Evolutionary conservation across 1,139 yeast genomes (phyloP), one percentile per base, ranked within the genome.

Genomic region (Blastobotrys elegans): DNA sequence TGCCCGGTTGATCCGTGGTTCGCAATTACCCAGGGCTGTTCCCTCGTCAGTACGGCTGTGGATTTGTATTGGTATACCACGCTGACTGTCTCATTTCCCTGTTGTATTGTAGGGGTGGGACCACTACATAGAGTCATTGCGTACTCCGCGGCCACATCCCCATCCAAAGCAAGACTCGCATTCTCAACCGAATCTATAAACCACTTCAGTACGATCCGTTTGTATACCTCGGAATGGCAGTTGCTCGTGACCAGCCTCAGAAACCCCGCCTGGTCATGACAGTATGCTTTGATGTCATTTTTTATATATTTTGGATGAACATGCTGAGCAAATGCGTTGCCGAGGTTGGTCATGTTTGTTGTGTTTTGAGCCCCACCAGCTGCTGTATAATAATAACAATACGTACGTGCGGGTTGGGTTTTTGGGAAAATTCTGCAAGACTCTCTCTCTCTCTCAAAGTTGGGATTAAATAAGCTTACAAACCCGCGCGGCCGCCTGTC

Each of bases 1-100:
- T 80, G 68, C 0, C 97, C 97, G 0, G 97, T 90, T 1, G 95
- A 84, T 6, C 94, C 95, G 27, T 69, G 48, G 48, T 68, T 67
- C 2, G 84, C 75, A 3, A 63, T 58, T 1, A 83, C 69, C 32
- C 49, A 44, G 4, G 60, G 57, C 31, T 51, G 51, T 4, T 62
- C 62, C 1, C 58, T 34, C 4, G 56, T 42, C 17, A 32, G 35
- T 27, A 36, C 29, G 10, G 2, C 14, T 10, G 27, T 3, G 38
- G 16, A 17, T 5, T 34, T 24, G 27, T 24, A 6, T 30, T 30
- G n/a, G 17, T 24, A 24, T 10, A 24, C 27, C 27, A 24, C n/a
- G n/a, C 11, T 34, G 7, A 29, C 31, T n/a, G 26, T 20, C 16
- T 33, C 20, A n/a, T 27, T 18, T 2, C 16, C 38, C 43, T 18